These are phyloP conservation scores for Xanthoceras sorbifolium DNA, from an alignment of 345 rosid species.

Conservation along the genomic window DNA sequence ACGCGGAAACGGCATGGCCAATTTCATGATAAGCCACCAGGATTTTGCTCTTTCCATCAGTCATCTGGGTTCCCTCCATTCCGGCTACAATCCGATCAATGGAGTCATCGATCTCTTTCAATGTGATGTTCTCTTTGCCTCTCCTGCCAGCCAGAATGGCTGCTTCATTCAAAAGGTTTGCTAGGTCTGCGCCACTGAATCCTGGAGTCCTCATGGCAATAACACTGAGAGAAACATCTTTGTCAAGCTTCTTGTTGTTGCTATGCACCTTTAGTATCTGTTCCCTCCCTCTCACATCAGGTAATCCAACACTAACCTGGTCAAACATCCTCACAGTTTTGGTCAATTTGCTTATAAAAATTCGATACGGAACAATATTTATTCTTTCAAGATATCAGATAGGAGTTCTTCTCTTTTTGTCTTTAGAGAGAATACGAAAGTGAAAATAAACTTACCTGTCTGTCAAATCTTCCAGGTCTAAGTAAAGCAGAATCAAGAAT, in stretches of 20 bases:
- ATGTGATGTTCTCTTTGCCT: constrained; percentile 56
- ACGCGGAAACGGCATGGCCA: constrained; percentile 74
- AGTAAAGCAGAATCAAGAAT: constrained; percentile 77
- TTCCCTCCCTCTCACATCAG: constrained; percentile 74
- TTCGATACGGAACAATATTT: neutral
- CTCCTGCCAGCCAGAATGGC: constrained; percentile 78
- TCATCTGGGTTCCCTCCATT: constrained; percentile 77
- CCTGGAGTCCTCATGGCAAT: constrained; percentile 79
- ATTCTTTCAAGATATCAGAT: too few relatives aligned
- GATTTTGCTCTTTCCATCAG: constrained; percentile 69
- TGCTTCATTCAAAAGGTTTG: constrained; percentile 80
- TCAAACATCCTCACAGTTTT: constrained; percentile 8
- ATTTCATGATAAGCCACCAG: constrained; percentile 75
- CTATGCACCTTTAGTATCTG: constrained; percentile 72
- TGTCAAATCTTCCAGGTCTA: constrained; percentile 77
- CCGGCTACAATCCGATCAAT: constrained; percentile 73
- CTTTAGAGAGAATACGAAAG: too few relatives aligned
- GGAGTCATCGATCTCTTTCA: constrained; percentile 65
- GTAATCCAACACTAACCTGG: constrained; percentile 66
- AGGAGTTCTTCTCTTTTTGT: too few relatives aligned
- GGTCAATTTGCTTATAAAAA: too few relatives aligned
- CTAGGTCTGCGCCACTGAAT: constrained; percentile 85
- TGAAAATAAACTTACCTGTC: constrained; percentile 43
- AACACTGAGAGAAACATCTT: constrained; percentile 48
- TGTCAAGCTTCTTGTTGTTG: constrained; percentile 69